Conservation (phyloP, 2,329 filamentous ascomycete species). For the Stachybotrys elegans region DNA sequence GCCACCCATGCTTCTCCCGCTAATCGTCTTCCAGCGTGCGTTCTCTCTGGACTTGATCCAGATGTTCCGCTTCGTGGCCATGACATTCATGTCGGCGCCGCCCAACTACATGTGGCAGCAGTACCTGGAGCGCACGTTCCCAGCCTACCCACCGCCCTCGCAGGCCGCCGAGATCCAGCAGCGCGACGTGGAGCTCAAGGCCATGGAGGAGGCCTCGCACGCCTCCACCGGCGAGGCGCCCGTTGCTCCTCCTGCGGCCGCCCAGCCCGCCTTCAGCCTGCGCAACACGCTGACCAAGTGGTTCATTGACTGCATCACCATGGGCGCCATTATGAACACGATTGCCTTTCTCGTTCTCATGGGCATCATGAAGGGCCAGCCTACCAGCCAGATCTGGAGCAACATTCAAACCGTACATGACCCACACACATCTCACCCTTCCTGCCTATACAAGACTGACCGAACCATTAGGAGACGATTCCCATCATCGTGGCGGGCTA, state of each 20-base stretch:
- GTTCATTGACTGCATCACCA: slow-evolving; percentile 45
- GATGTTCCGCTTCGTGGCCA: slow-evolving; percentile 49
- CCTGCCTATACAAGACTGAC: slow-evolving; percentile 4
- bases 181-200: slow-evolving; percentile 22
- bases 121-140: slow-evolving; percentile 47
- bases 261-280: slow-evolving; percentile 30
- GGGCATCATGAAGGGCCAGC: slow-evolving; percentile 39
- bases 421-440: not conserved
- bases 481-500: slow-evolving; percentile 44
- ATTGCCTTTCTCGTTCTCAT: slow-evolving; percentile 41
- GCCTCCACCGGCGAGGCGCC: slow-evolving; percentile 13
- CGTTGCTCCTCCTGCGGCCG: not conserved
- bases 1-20: not conserved
- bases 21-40: slow-evolving; percentile 18
- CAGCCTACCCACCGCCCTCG: slow-evolving; percentile 30
- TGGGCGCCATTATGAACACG: slow-evolving; percentile 41
- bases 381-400: slow-evolving; percentile 24
- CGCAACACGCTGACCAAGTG: slow-evolving; percentile 41
- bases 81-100: slow-evolving; percentile 48
- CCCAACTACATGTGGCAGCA: slow-evolving; percentile 56
- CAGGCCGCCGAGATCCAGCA: slow-evolving; percentile 11
- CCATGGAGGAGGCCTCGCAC: slow-evolving; percentile 16
- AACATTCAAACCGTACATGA: slow-evolving; percentile 31
- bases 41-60: slow-evolving; percentile 41
- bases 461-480: slow-evolving; percentile 31